Conservation (phyloP, 225 moss, liverwort and hornwort genomes). For the Sphagnum contortum region DNA sequence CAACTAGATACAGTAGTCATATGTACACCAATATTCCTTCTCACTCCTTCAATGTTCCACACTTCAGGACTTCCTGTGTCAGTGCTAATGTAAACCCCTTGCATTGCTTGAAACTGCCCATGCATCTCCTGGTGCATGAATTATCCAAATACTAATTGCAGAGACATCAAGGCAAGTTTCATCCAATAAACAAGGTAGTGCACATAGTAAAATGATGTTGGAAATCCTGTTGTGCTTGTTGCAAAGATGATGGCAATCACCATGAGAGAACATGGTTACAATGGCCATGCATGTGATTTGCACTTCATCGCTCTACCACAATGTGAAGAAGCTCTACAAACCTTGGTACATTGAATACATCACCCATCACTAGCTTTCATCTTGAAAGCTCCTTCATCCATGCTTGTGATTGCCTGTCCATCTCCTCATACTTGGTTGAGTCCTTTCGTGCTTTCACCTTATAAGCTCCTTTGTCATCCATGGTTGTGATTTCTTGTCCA, state of each 20-base stretch:
- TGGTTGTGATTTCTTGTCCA: slow-evolving; percentile 90
- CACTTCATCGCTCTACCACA: slow-evolving; percentile 75
- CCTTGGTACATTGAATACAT: slow-evolving; percentile 70
- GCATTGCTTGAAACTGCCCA: not conserved
- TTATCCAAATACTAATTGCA: not conserved
- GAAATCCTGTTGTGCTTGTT: slow-evolving; percentile 74
- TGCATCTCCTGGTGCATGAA: not conserved
- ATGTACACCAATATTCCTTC: too few species aligned
- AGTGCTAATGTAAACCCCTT: slow-evolving; percentile 2
- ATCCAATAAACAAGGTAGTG: slow-evolving; percentile 89
- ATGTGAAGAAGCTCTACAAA: slow-evolving; percentile 62
- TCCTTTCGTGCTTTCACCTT: slow-evolving; percentile 51
- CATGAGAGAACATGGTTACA: slow-evolving; percentile 85
- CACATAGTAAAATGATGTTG: slow-evolving; percentile 82
- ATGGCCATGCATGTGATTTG: slow-evolving; percentile 91
- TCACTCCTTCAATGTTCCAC: too few species aligned
- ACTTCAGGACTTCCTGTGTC: too few species aligned
- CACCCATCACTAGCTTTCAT: slow-evolving; percentile 93
- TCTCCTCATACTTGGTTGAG: slow-evolving; percentile 85
- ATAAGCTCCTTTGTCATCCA: slow-evolving; percentile 98
- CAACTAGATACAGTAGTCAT: too few species aligned
- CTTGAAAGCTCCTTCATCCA: slow-evolving; percentile 99
- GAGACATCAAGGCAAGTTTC: slow-evolving; percentile 58
- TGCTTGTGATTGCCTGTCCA: slow-evolving; percentile 90
- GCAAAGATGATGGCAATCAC: slow-evolving; percentile 74